Evolutionary conservation across 345 rosid genomes (phyloP), one percentile per base, ranked within the genome.

Genomic region (Brassica incana): DNA sequence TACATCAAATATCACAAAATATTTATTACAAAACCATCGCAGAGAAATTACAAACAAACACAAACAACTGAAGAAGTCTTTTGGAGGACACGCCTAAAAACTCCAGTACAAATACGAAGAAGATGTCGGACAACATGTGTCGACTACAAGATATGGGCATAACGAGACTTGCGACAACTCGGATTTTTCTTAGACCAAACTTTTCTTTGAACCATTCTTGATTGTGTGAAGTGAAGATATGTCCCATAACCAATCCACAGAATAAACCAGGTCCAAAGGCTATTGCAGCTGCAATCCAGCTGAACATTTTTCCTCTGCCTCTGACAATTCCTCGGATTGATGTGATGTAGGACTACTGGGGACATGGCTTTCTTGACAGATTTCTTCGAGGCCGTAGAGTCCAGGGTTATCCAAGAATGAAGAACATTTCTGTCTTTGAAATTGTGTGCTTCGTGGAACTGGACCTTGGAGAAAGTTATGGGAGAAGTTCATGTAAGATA

Each of bases 401-500:
- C 29, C 2, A 23, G 6, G 66, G 33, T 66, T 75, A 8, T 25
- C 58, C 38, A 1, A 1, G 58, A 54, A 75, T 1, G 66, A 75
- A 66, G 66, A 54, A 32, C 70, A 63, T 0, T 45, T 6, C 8
- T 73, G 77, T 0, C 30, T 43, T 62, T 73, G 77, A 45, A 75
- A 65, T 27, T 65, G 72, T 8, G 78, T 66, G 72, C 65, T 29
- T n/a, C 23, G 29, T 75, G 78, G 72, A 1, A 75, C 71, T 8
- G n/a, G 71, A 65, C 71, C 78, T 50, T 12, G 36, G 52, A 65
- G 71, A 74, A 40, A 2, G 48, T 40, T 40, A 40, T 75, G 72
- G 16, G 78, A 75, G 29, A 75, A 65, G 56, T 75, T 75, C 72
- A 75, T 65, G 65, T 65, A 52, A 0, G 65, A 65, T 0, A 75